phyloP scores from a whole-genome alignment of 2,329 filamentous ascomycete genomes.

The Epichloe sp. region DNA sequence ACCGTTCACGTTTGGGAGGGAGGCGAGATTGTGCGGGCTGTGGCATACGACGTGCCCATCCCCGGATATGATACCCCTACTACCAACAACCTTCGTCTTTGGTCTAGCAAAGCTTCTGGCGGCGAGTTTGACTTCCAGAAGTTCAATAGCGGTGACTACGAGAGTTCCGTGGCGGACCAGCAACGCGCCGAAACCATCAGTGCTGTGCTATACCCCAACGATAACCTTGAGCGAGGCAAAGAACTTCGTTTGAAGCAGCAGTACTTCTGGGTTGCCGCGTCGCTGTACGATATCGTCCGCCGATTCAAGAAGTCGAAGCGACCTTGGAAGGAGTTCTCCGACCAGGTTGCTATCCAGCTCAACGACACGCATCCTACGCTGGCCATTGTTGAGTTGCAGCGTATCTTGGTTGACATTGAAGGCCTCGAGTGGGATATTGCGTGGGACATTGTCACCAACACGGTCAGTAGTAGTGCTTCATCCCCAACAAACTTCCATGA shows the following conservation, averaged over 20 bases:
- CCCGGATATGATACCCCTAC: slow-evolving; percentile 82
- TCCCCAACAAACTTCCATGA: not conserved
- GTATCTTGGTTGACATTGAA: slow-evolving; percentile 81
- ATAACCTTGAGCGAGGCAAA: slow-evolving; percentile 92
- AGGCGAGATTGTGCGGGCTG: slow-evolving; percentile 81
- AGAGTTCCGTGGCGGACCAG: slow-evolving; percentile 94
- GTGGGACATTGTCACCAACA: slow-evolving; percentile 67
- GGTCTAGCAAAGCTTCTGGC: slow-evolving; percentile 94
- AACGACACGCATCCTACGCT: slow-evolving; percentile 97
- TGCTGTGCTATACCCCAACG: slow-evolving; percentile 92
- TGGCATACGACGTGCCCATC: slow-evolving; percentile 86
- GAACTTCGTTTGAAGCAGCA: slow-evolving; percentile 97
- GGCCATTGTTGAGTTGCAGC: slow-evolving; percentile 89
- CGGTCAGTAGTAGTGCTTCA: slow-evolving; percentile 28
- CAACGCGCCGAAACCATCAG: slow-evolving; percentile 99
- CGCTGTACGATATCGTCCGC: slow-evolving; percentile 88
- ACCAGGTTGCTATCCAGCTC: slow-evolving; percentile 91
- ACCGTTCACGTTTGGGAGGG: slow-evolving; percentile 70
- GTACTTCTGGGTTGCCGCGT: slow-evolving; percentile 99
- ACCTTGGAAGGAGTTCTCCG: slow-evolving; percentile 81
- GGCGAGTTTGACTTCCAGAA: slow-evolving; percentile 99
- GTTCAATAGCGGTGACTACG: slow-evolving; percentile 97
- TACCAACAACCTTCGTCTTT: slow-evolving; percentile 92
- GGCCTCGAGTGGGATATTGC: slow-evolving; percentile 87
- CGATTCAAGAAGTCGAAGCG: slow-evolving; percentile 96